Conservation (phyloP, 2,329 filamentous ascomycete species). For the Botrytis squamosa region DNA sequence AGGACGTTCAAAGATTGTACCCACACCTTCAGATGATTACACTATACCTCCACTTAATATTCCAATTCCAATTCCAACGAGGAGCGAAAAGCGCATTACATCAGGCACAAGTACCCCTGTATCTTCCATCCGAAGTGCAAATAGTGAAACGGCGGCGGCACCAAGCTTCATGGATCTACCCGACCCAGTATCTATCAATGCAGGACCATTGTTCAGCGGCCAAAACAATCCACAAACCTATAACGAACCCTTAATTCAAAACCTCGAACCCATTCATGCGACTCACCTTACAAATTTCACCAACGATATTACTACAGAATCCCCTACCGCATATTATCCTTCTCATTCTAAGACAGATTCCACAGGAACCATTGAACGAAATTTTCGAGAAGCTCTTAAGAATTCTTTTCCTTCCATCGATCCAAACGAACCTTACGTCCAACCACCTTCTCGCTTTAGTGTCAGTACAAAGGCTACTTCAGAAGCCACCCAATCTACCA, state of each 20-base stretch:
- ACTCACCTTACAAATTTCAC: not conserved
- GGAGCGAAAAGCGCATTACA: slow-evolving; percentile 44
- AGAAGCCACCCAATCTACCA: slow-evolving; percentile 32
- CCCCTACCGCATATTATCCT: not conserved
- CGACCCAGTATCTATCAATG: slow-evolving; percentile 25
- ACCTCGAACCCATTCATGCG: slow-evolving; percentile 4
- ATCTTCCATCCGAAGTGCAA: slow-evolving; percentile 31
- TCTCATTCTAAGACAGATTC: slow-evolving; percentile 24
- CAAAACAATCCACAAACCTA: slow-evolving; percentile 25
- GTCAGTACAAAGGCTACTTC: slow-evolving; percentile 38
- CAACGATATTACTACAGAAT: slow-evolving; percentile 3
- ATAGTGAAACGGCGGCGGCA: slow-evolving; percentile 34
- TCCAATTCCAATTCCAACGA: slow-evolving; percentile 45
- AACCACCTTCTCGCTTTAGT: slow-evolving; percentile 39
- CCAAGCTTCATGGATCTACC: slow-evolving; percentile 27
- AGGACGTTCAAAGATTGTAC: slow-evolving; percentile 63
- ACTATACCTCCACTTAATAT: slow-evolving; percentile 57
- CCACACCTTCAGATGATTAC: slow-evolving; percentile 61
- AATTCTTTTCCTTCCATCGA: slow-evolving; percentile 23
- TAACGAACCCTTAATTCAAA: slow-evolving; percentile 9
- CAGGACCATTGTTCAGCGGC: slow-evolving; percentile 25
- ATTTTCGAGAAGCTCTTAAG: slow-evolving; percentile 34
- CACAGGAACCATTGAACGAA: slow-evolving; percentile 33
- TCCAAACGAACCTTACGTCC: slow-evolving; percentile 31
- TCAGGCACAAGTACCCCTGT: slow-evolving; percentile 30